phyloP scores from a whole-genome alignment of 2,329 filamentous ascomycete genomes.

The Colletotrichum zoysiae region DNA sequence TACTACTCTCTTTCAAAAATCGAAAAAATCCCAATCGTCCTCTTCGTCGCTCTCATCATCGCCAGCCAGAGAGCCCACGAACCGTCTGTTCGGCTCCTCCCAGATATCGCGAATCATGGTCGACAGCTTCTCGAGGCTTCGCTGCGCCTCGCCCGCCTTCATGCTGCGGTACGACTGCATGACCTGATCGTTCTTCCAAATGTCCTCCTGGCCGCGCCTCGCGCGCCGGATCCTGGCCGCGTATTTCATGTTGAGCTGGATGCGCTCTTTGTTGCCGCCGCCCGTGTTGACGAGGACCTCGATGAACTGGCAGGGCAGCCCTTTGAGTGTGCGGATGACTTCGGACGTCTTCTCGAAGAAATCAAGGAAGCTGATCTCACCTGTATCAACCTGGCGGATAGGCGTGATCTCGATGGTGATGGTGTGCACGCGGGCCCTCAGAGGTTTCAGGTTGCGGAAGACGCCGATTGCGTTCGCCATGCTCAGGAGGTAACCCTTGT shows the following conservation, averaged over 20 bases:
- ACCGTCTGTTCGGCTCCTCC: slow-evolving; percentile 20
- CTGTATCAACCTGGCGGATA: slow-evolving; percentile 21
- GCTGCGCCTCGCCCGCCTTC: slow-evolving; percentile 36
- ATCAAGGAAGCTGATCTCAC: slow-evolving; percentile 51
- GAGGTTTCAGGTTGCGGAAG: slow-evolving; percentile 47
- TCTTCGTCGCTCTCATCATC: slow-evolving; percentile 24
- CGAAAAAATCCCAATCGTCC: neutral
- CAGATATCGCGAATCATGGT: slow-evolving; percentile 31
- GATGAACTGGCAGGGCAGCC: slow-evolving; percentile 53
- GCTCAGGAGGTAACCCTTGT: slow-evolving; percentile 42
- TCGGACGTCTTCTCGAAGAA: slow-evolving; percentile 50
- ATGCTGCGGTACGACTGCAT: slow-evolving; percentile 40
- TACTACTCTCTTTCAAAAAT: neutral
- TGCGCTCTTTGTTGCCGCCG: slow-evolving; percentile 9
- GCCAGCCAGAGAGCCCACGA: slow-evolving; percentile 26
- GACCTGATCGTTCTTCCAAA: slow-evolving; percentile 43
- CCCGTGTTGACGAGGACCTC: slow-evolving; percentile 51
- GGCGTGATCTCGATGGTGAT: slow-evolving; percentile 58
- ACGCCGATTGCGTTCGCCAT: slow-evolving; percentile 54
- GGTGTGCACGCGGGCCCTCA: slow-evolving; percentile 52
- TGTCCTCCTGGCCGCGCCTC: slow-evolving; percentile 31
- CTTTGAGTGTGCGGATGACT: slow-evolving; percentile 49
- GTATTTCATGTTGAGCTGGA: slow-evolving; percentile 36
- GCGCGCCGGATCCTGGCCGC: slow-evolving; percentile 29
- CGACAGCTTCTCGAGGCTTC: slow-evolving; percentile 26